Evolutionary conservation across 2,329 filamentous ascomycete species (phyloP), one percentile per base, ranked within the genome.

Genomic region (Clonostachys rosea): DNA sequence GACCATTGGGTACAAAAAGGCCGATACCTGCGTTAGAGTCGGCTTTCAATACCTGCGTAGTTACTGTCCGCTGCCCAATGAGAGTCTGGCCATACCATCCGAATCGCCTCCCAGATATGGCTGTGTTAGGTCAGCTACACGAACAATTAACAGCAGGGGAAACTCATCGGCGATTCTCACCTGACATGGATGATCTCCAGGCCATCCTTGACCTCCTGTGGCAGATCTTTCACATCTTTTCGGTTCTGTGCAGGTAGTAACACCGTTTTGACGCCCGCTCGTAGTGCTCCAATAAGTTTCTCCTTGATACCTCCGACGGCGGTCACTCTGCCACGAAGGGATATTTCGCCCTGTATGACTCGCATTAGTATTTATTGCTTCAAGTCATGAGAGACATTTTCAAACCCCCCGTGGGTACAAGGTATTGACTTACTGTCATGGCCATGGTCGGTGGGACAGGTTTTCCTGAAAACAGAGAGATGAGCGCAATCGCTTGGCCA

Each of bases 251-350:
- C 80, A 4, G 94, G 94, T 8, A 99, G 73, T 50, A 99, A 66
- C 8, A 99, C 92, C 34, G 89, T 92, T 77, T 96, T 95, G 51
- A 99, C 92, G 30, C 94, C 94, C 3, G 94, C 94, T 47, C 92
- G 81, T 61, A 95, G 75, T 9, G 94, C 94, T 18, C 94, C 94
- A 61, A 99, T 97, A 46, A 97, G 77, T 68, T 99, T 99, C 80
- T 99, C 92, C 70, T 97, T 96, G 71, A 99, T 97, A 16, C 94
- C 94, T 46, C 94, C 94, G 35, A 99, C 94, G 24, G 92, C 90
- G 68, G 94, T 89, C 48, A 99, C 87, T 54, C 91, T 84, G 18
- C 94, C 94, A 40, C 94, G 82, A 24, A 99, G 81, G 48, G 87
- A 90, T 51, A 86, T 83, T 60, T 86, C 83, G 52, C 82, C 81